Conservation (phyloP, 495 filamentous ascomycete genomes). For the Aspergillus avenaceus region DNA sequence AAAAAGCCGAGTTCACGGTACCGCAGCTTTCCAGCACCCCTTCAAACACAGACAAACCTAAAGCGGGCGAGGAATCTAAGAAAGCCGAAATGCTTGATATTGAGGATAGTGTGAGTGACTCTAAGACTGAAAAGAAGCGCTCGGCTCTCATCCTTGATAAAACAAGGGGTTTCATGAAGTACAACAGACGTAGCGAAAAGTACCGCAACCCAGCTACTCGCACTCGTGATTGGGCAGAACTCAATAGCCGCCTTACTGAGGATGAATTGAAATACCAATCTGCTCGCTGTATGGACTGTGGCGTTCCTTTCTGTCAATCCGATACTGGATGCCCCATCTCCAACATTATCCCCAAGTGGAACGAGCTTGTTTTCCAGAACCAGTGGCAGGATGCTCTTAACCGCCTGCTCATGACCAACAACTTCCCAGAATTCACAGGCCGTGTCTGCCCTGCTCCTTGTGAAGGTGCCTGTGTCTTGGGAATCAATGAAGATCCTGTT, state of each 20-base stretch:
- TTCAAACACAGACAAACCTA: conserved; percentile 50
- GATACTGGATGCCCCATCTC: conserved; percentile 97
- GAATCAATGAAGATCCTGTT: conserved; percentile 97
- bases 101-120: conserved; percentile 87
- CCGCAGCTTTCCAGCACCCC: conserved; percentile 67
- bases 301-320: conserved; percentile 98
- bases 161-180: conserved; percentile 99
- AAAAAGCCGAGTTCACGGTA: conserved; percentile 76
- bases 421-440: conserved; percentile 99
- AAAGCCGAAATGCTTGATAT: conserved; percentile 87
- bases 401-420: conserved; percentile 96
- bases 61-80: conserved; percentile 58
- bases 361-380: conserved; percentile 87
- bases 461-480: conserved; percentile 94
- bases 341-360: conserved; percentile 99
- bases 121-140: conserved; percentile 88
- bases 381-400: conserved; percentile 96
- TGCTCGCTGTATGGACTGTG: conserved; percentile 99
- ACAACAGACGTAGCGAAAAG: conserved; percentile 89
- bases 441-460: conserved; percentile 98
- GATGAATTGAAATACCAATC: conserved; percentile 99
- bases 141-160: conserved; percentile 93
- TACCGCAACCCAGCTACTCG: conserved; percentile 85
- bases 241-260: conserved; percentile 83
- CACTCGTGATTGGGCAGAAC: conserved; percentile 91